Percentiles rank a stretch among this genome's conserved stretches.
These are phyloP conservation scores for Vitis hybrid DNA, from an alignment of 177 flowering plant genomes.

Conservation along the genomic window DNA sequence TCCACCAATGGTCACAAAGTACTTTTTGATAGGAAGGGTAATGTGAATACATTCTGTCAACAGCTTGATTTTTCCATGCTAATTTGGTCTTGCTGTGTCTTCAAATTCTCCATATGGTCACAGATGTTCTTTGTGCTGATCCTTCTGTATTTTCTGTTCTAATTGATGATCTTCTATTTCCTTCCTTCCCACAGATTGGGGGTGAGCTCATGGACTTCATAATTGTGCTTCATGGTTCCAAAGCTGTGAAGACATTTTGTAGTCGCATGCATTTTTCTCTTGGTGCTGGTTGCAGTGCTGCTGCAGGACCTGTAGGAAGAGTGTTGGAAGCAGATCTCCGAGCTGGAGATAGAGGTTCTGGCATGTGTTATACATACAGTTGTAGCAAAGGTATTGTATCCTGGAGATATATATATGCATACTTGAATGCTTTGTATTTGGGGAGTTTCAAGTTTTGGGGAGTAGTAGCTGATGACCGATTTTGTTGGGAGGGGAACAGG, in stretches of 20 bases:
- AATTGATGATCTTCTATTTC: not conserved
- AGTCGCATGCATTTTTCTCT: conserved; percentile 96
- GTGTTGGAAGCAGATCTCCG: conserved; percentile 95
- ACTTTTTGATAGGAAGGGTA: too few relatives aligned
- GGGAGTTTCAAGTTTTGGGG: not conserved
- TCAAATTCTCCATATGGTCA: too few relatives aligned
- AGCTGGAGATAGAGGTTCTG: conserved; percentile 92
- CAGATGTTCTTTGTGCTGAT: too few relatives aligned
- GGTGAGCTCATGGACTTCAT: conserved; percentile 93
- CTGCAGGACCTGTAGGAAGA: conserved; percentile 97
- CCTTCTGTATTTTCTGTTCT: not conserved
- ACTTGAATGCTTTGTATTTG: not conserved
- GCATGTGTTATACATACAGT: conserved; percentile 95
- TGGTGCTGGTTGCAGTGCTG: conserved; percentile 99
- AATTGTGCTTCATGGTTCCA: conserved; percentile 74
- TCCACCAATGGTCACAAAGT: too few relatives aligned
- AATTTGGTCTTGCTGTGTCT: too few relatives aligned
- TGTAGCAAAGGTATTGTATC: conserved; percentile 80
- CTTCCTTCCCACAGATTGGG: conserved; percentile 56
- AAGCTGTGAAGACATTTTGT: conserved; percentile 95
- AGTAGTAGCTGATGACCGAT: conserved; percentile 3
- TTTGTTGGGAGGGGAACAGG: conserved; percentile 40
- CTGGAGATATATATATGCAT: too few relatives aligned
- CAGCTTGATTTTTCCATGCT: too few relatives aligned
- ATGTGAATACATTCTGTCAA: too few relatives aligned